Evolutionary conservation across 306 rosid genomes (phyloP), one percentile per base, ranked within the genome.

Genomic region (Ammopiptanthus mongolicus): DNA sequence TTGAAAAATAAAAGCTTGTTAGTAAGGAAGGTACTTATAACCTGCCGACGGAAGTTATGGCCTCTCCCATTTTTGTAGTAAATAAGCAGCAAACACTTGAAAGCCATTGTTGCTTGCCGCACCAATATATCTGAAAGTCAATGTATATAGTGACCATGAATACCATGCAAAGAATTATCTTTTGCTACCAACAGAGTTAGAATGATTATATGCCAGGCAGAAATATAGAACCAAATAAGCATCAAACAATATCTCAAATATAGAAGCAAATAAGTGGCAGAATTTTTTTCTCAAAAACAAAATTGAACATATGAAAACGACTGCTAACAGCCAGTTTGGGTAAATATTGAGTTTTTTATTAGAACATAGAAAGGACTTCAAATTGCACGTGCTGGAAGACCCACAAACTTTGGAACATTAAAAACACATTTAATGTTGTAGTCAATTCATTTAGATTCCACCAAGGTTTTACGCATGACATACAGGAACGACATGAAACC

Each of bases 41-140:
- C 97, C 95, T 90, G 97, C 37, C 68, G 85, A 57, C 96, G 95
- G 79, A 85, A 94, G 76, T 85, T 90, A 65, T 87, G 88, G 71
- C 97, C 96, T 82, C 96, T 82, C 52, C 92, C 87, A 78, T 88
- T 88, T 87, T 90, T 91, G 85, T 80, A 91, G 84, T 88, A 87
- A 50, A 91, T 75, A 64, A 95, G 93, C 71, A 95, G 77, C 84
- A 90, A 66, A 81, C 96, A 91, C 89, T 95, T 95, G 71, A 88
- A 77, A 81, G 92, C 96, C 98, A 91, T 94, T 4, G 87, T 80
- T 4, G 80, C 91, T 78, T 94, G 98, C 78, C 98, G 86, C 81
- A 79, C 87, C 87, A 88, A 60, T 51, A 89, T 82, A 84, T 94
- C 98, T 94, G 87, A 83, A 80, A 70, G 81, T 25, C 73, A 81